Evolutionary conservation across 371 early-diverging fungal species (phyloP), one percentile per base, ranked within the genome.

Genomic region (Mortierella sp.): DNA sequence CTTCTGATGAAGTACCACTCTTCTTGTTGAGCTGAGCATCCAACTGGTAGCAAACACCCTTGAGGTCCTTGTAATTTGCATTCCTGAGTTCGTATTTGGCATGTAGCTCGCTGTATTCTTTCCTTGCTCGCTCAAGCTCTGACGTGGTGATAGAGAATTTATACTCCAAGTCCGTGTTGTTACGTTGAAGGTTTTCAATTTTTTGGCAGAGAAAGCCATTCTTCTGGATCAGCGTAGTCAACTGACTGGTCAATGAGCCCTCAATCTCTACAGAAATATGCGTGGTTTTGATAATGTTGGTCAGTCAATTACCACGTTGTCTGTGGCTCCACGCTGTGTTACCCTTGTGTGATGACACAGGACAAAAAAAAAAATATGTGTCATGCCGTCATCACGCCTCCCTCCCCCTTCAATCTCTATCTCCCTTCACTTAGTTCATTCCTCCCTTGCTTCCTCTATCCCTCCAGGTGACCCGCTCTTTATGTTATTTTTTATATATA

Each of bases 131-230:
- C 43, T 79, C 80, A 47, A 79, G 64, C 45, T 79, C 80, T 2
- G 80, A 73, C 13, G 66, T 70, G 17, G 80, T 79, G 61, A 79
- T 73, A 28, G 80, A 79, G 35, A 66, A 79, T 59, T 74, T 79
- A 64, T 79, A 79, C 31, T 79, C 80, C 2, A 79, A 60, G 32
- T 79, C 80, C 1, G 80, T 79, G 66, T 79, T 79, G 64, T 34
- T 61, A 54, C 80, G 73, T 45, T 79, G 80, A 13, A 79, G 74
- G 43, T 57, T 73, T 19, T 79, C 80, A 28, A 79, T 79, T 64
- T 79, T 79, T 79, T 79, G 80, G 57, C 80, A 79, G 47, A 79
- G 74, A 42, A 79, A 79, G 4, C 80, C 80, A 31, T 79, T 79
- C 68, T 79, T 79, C 40, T 79, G 73, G 47, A 79, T 70, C 22